Conservation (phyloP, 352 stramenopile species). For the Phytophthora rubi region DNA sequence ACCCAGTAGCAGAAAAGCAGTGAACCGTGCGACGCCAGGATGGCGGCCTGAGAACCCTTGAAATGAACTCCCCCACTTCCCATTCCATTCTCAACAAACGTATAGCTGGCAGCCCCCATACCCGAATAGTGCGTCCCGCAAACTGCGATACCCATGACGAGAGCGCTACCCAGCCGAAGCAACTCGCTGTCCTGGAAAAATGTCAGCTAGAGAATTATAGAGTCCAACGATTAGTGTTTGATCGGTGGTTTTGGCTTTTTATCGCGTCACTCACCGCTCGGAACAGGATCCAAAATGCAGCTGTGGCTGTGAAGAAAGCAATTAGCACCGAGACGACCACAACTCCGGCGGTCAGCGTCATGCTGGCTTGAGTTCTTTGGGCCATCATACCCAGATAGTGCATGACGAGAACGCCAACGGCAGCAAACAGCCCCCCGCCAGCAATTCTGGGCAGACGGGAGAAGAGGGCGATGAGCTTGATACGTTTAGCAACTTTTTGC, state of each 20-base stretch:
- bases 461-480: constrained; percentile 71
- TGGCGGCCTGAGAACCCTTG: constrained; percentile 36
- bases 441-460: constrained; percentile 60
- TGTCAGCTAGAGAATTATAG: constrained; percentile 41
- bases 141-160: constrained; percentile 73
- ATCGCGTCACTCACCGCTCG: constrained; percentile 42
- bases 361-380: constrained; percentile 48
- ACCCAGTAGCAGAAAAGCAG: constrained; percentile 67
- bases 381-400: constrained; percentile 81
- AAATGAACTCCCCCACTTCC: constrained; percentile 38
- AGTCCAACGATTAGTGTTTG: neutral
- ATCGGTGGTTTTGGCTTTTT: neutral
- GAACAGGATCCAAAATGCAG: constrained; percentile 78
- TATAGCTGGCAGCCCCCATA: constrained; percentile 56
- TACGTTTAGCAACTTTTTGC: constrained; percentile 46
- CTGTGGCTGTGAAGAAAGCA: constrained; percentile 60
- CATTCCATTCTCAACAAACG: constrained; percentile 38
- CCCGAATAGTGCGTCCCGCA: constrained; percentile 67
- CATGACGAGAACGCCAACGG: constrained; percentile 72
- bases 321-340: constrained; percentile 59
- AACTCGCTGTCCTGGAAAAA: constrained; percentile 65
- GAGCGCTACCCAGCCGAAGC: constrained; percentile 55
- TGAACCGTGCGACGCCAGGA: constrained; percentile 53
- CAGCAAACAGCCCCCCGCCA: constrained; percentile 55
- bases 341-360: constrained; percentile 49